A percentile compares a stretch with the other conserved stretches of the same genome.
These are phyloP conservation scores for Boletus sp. DNA, from an alignment of 768 basidiomycete species.

Conservation along the genomic window DNA sequence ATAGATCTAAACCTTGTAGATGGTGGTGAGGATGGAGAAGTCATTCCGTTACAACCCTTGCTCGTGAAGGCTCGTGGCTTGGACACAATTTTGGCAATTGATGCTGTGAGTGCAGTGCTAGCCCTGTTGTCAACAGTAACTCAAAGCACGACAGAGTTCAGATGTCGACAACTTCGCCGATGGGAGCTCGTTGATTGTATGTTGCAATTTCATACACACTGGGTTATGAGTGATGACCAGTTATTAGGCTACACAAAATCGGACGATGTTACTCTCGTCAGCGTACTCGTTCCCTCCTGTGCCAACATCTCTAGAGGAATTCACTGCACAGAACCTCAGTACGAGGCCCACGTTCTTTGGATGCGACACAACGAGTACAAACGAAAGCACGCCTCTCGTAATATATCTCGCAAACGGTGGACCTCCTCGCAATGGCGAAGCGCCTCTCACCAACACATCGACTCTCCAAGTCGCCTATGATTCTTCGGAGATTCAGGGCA, in stretches of 20 bases:
- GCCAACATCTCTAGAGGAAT: constrained; percentile 27
- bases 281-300: constrained; percentile 35
- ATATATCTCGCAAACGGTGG: constrained; percentile 62
- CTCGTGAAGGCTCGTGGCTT: constrained; percentile 44
- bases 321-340: constrained; percentile 37
- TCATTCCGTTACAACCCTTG: constrained; percentile 50
- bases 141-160: constrained; percentile 6
- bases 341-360: constrained; percentile 47
- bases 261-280: constrained; percentile 34
- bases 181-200: constrained; percentile 29
- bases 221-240: not conserved
- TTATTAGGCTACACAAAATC: constrained; percentile 36
- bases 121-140: not conserved
- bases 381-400: constrained; percentile 42
- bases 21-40: constrained; percentile 43
- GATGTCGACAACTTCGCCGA: constrained; percentile 20
- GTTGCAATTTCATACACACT: not conserved
- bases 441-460: constrained; percentile 42
- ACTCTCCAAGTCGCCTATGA: constrained; percentile 40
- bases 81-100: constrained; percentile 52
- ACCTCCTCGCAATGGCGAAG: constrained; percentile 37
- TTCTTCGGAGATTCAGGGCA: constrained; percentile 37
- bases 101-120: constrained; percentile 30
- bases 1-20: constrained; percentile 36
- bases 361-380: constrained; percentile 31